A percentile compares a stretch with the other conserved stretches of the same genome.
phyloP scores from a whole-genome alignment of 331 rosid genomes.

The Erythrophleum ivorense region DNA sequence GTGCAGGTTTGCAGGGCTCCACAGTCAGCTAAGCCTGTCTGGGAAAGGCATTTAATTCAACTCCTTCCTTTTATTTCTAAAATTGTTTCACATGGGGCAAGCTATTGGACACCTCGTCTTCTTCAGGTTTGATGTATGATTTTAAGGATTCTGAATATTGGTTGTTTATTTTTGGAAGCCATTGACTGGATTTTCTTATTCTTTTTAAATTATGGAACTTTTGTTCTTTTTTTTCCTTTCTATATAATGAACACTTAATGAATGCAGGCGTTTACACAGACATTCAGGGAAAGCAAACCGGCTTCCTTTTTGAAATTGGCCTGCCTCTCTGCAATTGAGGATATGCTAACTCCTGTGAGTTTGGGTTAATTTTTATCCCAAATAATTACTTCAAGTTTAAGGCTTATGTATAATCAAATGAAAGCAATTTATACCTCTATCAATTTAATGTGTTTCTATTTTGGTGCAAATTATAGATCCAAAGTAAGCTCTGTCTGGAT shows the following conservation, averaged over 20 bases:
- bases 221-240: too few species aligned
- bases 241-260: not conserved
- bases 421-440: not conserved
- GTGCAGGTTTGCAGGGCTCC: slow-evolving; percentile 54
- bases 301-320: slow-evolving; percentile 72
- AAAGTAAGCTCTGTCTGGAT: slow-evolving; percentile 51
- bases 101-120: slow-evolving; percentile 67
- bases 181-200: slow-evolving; percentile 15
- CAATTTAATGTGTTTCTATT: not conserved
- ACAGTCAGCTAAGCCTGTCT: slow-evolving; percentile 54
- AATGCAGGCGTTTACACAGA: slow-evolving; percentile 75
- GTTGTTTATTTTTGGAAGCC: slow-evolving; percentile 15
- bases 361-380: slow-evolving; percentile 20
- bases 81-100: slow-evolving; percentile 55
- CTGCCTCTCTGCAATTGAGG: slow-evolving; percentile 70
- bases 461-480: slow-evolving; percentile 54
- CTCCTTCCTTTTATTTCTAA: slow-evolving; percentile 81
- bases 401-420: slow-evolving; percentile 24
- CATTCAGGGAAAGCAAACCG: slow-evolving; percentile 75
- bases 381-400: slow-evolving; percentile 29
- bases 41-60: slow-evolving; percentile 66
- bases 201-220: not conserved
- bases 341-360: slow-evolving; percentile 80
- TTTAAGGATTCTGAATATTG: slow-evolving; percentile 24
- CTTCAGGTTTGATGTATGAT: slow-evolving; percentile 66